These are phyloP conservation scores for Aspergillus melleus DNA, from an alignment of 2,329 filamentous ascomycete species.

Conservation along the genomic window DNA sequence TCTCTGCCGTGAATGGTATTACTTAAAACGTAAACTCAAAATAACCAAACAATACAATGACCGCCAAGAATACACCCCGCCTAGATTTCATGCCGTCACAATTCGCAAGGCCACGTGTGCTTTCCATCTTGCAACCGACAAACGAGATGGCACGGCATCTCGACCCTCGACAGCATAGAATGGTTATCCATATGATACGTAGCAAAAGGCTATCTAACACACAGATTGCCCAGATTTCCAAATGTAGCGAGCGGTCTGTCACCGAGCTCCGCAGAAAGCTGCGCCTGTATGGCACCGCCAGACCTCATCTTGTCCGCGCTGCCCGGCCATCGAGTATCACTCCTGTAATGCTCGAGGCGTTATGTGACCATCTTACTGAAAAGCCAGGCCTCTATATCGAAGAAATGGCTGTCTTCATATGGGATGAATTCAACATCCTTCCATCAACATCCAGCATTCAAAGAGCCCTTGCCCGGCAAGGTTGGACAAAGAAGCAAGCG, in stretches of 20 bases:
- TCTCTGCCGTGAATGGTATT: too few relatives aligned
- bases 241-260: not conserved
- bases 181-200: slow-evolving; percentile 1
- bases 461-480: slow-evolving; percentile 16
- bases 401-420: slow-evolving; percentile 1
- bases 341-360: slow-evolving; percentile 28
- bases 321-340: slow-evolving; percentile 22
- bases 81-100: too few relatives aligned
- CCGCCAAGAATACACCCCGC: too few relatives aligned
- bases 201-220: not conserved
- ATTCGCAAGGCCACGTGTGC: too few relatives aligned
- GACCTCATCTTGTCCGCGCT: not conserved
- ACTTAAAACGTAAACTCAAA: too few relatives aligned
- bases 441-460: slow-evolving; percentile 18
- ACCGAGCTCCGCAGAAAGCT: slow-evolving; percentile 5
- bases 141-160: too few relatives aligned
- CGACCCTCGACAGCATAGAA: not conserved
- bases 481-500: slow-evolving; percentile 24
- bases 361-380: slow-evolving; percentile 28
- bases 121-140: too few relatives aligned
- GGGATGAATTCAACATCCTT: slow-evolving; percentile 1
- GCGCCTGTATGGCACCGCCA: slow-evolving; percentile 1
- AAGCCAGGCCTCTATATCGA: slow-evolving; percentile 28
- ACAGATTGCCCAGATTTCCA: not conserved
- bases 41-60: too few relatives aligned